Conservation (phyloP, 192 early-diverging fungal genomes). For the Oehlia diaphana region DNA sequence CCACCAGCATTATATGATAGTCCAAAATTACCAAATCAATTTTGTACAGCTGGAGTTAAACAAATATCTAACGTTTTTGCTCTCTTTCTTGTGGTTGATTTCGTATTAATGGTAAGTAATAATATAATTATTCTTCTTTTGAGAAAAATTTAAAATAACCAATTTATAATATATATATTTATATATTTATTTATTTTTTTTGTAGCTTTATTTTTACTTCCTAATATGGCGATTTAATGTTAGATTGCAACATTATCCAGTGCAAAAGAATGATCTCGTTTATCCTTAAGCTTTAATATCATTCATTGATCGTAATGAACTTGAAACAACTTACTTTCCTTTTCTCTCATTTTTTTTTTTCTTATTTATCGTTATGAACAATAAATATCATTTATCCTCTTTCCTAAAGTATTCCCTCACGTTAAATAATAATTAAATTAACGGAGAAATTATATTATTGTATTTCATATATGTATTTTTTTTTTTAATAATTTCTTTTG, state of each 20-base stretch:
- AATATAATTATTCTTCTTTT: no score
- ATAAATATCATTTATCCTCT: no score
- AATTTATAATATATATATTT: background rate
- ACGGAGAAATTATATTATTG: no score
- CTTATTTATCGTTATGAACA: no score
- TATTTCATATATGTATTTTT: no score
- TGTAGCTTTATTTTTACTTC: conserved; percentile 22
- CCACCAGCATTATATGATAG: background rate
- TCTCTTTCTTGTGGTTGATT: conserved; percentile 4
- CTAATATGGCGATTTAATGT: conserved; percentile 19
- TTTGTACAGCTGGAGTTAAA: conserved; percentile 9
- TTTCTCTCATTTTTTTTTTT: no score
- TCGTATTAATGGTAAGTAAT: conserved; percentile 23
- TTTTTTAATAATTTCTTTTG: no score
- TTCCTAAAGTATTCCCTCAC: no score
- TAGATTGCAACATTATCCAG: background rate
- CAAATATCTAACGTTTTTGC: background rate
- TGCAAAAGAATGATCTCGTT: background rate
- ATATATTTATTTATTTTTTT: background rate
- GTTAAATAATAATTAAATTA: no score
- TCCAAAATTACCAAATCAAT: background rate
- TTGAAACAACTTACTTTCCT: no score
- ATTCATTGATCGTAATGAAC: background rate
- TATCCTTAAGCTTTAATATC: background rate
- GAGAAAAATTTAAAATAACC: background rate